phyloP scores from a whole-genome alignment of 2,329 filamentous ascomycete species.

The Colletotrichum sp. region DNA sequence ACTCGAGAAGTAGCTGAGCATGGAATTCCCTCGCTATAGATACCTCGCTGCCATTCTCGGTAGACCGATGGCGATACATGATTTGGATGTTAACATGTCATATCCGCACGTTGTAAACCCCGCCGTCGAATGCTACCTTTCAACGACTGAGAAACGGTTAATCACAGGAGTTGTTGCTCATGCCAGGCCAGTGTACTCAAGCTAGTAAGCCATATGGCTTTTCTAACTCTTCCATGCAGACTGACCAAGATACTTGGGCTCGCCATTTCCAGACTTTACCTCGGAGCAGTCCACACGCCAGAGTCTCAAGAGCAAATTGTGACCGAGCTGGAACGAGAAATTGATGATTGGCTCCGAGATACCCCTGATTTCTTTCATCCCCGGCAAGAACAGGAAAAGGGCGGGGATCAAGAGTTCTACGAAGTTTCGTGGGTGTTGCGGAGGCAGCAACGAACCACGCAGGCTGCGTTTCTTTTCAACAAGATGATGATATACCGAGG shows the following conservation, averaged over 20 bases:
- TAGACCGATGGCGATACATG: background rate
- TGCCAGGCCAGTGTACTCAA: background rate
- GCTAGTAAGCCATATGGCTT: accelerated
- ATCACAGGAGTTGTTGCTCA: background rate
- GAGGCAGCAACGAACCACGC: background rate
- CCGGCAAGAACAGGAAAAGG: background rate
- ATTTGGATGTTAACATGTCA: background rate
- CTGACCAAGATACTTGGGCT: background rate
- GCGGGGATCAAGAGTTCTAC: background rate
- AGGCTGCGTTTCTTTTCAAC: background rate
- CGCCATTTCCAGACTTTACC: background rate
- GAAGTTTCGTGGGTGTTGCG: background rate
- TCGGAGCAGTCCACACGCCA: background rate
- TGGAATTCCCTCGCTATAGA: background rate
- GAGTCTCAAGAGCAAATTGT: background rate
- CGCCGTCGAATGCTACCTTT: background rate
- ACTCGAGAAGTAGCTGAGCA: background rate
- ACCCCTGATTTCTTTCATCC: background rate
- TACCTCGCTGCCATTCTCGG: background rate
- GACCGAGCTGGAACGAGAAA: background rate
- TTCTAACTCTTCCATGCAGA: background rate
- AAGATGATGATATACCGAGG: background rate
- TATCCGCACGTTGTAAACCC: background rate
- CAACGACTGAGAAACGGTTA: background rate
- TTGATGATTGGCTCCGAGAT: background rate